These are phyloP conservation scores for Ophiocordyceps camponoti-saundersi DNA, from an alignment of 2,329 filamentous ascomycete species.

Conservation along the genomic window DNA sequence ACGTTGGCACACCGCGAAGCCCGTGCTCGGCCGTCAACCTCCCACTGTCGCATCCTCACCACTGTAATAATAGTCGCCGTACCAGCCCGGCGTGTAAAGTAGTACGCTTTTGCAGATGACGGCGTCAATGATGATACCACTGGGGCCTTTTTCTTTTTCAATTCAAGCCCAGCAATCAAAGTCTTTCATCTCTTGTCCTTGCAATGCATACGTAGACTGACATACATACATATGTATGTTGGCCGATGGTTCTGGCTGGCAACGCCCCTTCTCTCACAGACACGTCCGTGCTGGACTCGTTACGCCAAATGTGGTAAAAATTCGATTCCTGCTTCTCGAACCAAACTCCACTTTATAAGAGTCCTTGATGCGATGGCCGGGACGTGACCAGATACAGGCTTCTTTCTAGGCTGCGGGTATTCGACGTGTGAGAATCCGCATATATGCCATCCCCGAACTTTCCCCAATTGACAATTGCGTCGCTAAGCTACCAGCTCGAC, in stretches of 20 bases:
- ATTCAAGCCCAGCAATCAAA: background rate
- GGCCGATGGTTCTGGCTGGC: too few relatives aligned
- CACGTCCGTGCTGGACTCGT: background rate
- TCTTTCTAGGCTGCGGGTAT: constrained; percentile 7
- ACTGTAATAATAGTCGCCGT: background rate
- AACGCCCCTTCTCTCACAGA: background rate
- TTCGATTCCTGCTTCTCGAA: constrained; percentile 22
- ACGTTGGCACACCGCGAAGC: background rate
- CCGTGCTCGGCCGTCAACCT: background rate
- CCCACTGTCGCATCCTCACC: too few relatives aligned
- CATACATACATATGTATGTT: background rate
- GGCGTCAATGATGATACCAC: background rate
- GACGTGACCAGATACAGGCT: constrained; percentile 17
- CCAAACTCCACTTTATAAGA: constrained; percentile 19
- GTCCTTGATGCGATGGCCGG: constrained; percentile 24
- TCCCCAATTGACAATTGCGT: background rate
- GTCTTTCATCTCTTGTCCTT: background rate
- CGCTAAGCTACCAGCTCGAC: constrained; percentile 77
- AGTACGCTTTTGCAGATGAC: background rate
- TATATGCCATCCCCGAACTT: background rate
- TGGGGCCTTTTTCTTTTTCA: background rate
- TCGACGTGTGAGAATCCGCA: constrained; percentile 4
- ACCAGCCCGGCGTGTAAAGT: background rate
- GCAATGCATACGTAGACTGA: background rate
- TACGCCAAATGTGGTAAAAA: constrained; percentile 13